Percentiles rank a stretch among this genome's conserved stretches.
Evolutionary conservation across 192 early-diverging fungal species (phyloP).

Genomic region (Lunasporangiospora selenospora): DNA sequence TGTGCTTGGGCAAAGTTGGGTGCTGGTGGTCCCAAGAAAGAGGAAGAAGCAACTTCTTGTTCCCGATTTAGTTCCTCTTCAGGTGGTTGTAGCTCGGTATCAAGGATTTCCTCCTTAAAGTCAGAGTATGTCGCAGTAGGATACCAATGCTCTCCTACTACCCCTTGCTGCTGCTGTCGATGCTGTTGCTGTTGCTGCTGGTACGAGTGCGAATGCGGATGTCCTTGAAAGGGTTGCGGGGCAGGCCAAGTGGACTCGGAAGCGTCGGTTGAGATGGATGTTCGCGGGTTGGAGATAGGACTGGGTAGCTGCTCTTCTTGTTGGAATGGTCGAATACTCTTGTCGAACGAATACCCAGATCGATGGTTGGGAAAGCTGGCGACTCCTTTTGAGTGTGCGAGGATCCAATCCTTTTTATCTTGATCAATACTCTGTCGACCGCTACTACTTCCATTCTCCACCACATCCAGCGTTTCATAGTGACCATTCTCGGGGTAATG

Average conservation of each 20-base stretch:
- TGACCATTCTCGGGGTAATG: background rate
- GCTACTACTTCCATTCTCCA: background rate
- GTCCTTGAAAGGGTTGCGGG: background rate
- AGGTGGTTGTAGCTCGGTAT: background rate
- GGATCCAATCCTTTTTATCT: slow-evolving; percentile 11
- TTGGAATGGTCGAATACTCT: too few species aligned
- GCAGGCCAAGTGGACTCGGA: background rate
- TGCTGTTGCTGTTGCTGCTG: background rate
- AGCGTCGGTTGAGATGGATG: background rate
- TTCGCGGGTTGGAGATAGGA: background rate
- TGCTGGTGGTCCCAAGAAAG: too few species aligned
- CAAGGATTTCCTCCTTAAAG: too few species aligned
- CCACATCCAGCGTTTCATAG: background rate
- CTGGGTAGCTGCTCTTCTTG: background rate
- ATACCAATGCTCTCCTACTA: too few species aligned
- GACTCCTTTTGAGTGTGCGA: too few species aligned
- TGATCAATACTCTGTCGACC: background rate
- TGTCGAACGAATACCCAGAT: too few species aligned
- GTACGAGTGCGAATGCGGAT: background rate
- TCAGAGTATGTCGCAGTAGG: too few species aligned
- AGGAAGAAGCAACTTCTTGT: background rate
- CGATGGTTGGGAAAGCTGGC: too few species aligned
- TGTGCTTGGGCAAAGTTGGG: background rate
- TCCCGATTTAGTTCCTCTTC: background rate
- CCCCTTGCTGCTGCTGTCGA: too few species aligned